Base-by-base conservation (phyloP, 768 basidiomycete genomes). In the Gloeopeniophorella convolvens region DNA sequence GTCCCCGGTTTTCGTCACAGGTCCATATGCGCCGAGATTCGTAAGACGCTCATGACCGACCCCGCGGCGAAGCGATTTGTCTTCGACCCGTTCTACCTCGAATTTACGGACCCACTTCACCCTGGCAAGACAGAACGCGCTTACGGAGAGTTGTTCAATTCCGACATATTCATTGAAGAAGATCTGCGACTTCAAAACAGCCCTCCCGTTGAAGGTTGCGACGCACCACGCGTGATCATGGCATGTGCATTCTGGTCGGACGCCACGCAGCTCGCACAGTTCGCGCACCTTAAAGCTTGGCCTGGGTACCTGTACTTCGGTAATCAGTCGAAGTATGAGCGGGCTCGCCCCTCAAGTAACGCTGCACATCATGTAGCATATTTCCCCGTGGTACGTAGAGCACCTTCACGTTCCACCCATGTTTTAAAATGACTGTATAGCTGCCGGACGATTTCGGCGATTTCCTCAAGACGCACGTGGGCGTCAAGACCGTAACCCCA, bases 321-420 rank as follows among this genome's bases (percentile, higher is more conserved):
- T 0, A 75, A 73, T 48, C 62, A 68, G 13, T 70, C 71, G 0
- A 78, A 77, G 56, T 73, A 73, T 41, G 48, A 62, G 3, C 61
- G 64, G 1, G 57, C 54, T 6, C 52, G 59, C 10, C 70, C 68
- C 3, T 59, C 54, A n/a, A 61, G 63, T 1, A 52, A 60, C n/a
- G 66, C 70, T 4, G 60, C 63, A 12, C 68, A 74, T 52, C 71
- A 73, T 50, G n/a, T 73, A 5, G 72, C 71, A 8, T 75, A 74
- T 57, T 66, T 77, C 23, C 72, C 71, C 1, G 60, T 62, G 12
- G 71, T 74, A 56, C 47, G 58, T 11, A 33, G 10, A 28, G 11
- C n/a, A n/a, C 27, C 13, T 43, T 20, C 15, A 4, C 6, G 10
- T 13, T 10, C 51, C 18, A 23, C 41, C 30, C 36, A 16, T 51